Evolutionary conservation across 768 basidiomycete species (phyloP), one percentile per base, ranked within the genome.

Genomic region (Mycena pura): DNA sequence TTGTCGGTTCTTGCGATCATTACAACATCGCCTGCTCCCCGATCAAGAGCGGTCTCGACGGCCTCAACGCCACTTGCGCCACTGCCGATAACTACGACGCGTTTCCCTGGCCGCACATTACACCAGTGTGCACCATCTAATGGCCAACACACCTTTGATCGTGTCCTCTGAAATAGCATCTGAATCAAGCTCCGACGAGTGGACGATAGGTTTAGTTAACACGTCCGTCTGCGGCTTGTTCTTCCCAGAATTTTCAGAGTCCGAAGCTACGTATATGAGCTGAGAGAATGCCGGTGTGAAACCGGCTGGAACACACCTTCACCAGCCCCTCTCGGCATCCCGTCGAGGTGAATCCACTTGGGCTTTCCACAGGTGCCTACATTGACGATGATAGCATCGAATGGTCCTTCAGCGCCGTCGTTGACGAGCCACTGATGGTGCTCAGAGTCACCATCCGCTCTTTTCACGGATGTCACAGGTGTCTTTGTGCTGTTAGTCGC

Each of bases 321-420:
- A 27, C 57, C 63, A 8, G 64, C 58, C n/a, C 73, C 68, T 10
- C 71, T 66, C 11, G 80, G 80, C 74, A 81, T 78, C 1, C 83
- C 83, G 3, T 77, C 76, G 53, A 84, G 74, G 8, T 69, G 62
- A 48, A 82, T 70, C 76, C 78, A 78, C 60, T 74, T 73, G 0
- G 83, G 82, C 32, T 78, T 71, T 6, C 83, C 84, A 65, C 82
- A 83, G 0, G 82, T 83, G 5, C 82, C 80, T 15, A 84, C 72
- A 2, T 77, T 82, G 27, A 80, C 80, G 29, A 84, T 80, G 65
- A 85, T 70, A 0, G 83, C 82, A 67, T 84, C 82, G 60, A 84
- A 86, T 11, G 76, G 67, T 11, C 77, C 81, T 25, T 84, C 82
- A 10, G 65, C 57, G 8, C 77, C 80, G 68, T 80, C 78, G 64